Conservation (phyloP, 768 basidiomycete species). For the Boletus insuetus region DNA sequence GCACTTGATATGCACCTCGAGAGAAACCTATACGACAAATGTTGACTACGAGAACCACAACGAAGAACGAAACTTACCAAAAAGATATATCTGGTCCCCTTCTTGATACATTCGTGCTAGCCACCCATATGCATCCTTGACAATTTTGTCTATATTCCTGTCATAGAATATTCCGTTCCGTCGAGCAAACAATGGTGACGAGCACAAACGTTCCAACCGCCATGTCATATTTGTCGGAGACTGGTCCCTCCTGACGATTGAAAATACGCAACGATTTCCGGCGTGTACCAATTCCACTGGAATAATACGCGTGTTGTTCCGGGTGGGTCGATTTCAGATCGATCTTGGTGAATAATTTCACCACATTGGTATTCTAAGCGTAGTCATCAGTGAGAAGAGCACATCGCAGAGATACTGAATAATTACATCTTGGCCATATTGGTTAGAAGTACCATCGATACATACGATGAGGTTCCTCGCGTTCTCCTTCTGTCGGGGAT, state of each 20-base stretch:
- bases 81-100: conserved; percentile 35
- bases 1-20: conserved; percentile 42
- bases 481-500: too few species aligned
- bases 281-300: conserved; percentile 39
- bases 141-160: conserved; percentile 37
- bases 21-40: conserved; percentile 34
- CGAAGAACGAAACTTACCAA: conserved; percentile 20
- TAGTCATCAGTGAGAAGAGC: too few species aligned
- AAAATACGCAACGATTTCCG: too few species aligned
- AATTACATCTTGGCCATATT: too few species aligned
- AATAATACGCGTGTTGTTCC: conserved; percentile 35
- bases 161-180: too few species aligned
- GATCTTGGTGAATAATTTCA: conserved; percentile 13
- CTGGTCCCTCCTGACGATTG: too few species aligned
- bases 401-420: too few species aligned
- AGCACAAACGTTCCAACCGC: conserved; percentile 36
- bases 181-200: neutral
- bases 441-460: too few species aligned
- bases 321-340: conserved; percentile 13
- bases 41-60: neutral
- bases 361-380: too few species aligned
- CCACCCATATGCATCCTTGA: conserved; percentile 35
- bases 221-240: conserved; percentile 35
- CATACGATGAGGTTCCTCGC: too few species aligned
- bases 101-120: conserved; percentile 27